Evolutionary conservation across 2,329 filamentous ascomycete genomes (phyloP).

Genomic region (Cladosporium cucumerinum): DNA sequence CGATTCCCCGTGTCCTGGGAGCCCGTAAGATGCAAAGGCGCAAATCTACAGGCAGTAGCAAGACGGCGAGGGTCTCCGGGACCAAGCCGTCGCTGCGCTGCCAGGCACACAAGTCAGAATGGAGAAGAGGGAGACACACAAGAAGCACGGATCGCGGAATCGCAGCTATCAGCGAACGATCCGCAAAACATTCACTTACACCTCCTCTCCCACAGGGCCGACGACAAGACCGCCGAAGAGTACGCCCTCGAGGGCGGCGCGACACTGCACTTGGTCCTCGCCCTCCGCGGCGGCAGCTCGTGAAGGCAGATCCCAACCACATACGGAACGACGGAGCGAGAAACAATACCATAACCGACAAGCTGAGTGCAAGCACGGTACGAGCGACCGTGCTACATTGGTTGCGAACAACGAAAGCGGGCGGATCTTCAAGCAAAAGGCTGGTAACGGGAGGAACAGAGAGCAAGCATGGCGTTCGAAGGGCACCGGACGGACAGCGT

Average conservation of each 20-base stretch:
- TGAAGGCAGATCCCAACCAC: neutral
- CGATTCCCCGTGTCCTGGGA: neutral
- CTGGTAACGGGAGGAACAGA: neutral
- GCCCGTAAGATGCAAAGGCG: neutral
- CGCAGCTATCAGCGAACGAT: neutral
- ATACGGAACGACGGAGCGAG: neutral
- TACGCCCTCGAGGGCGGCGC: conserved; percentile 89
- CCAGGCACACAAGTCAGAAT: neutral
- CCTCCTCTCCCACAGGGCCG: conserved; percentile 59
- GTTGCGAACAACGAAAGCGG: neutral
- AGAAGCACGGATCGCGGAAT: neutral
- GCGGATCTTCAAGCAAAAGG: neutral
- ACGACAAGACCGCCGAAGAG: conserved; percentile 89
- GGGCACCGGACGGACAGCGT: neutral
- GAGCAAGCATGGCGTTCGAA: neutral
- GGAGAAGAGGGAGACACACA: neutral
- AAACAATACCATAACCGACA: neutral
- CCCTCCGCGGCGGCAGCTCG: conserved; percentile 72
- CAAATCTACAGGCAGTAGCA: neutral
- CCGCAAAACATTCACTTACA: neutral
- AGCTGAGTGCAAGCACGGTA: neutral
- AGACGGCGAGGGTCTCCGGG: neutral
- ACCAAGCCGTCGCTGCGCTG: neutral
- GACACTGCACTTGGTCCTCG: conserved; percentile 92
- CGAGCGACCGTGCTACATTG: neutral